Percentiles rank a stretch among this genome's conserved stretches.
phyloP scores from a whole-genome alignment of 164 flowering plant genomes.

The Tinospora cordifolia region DNA sequence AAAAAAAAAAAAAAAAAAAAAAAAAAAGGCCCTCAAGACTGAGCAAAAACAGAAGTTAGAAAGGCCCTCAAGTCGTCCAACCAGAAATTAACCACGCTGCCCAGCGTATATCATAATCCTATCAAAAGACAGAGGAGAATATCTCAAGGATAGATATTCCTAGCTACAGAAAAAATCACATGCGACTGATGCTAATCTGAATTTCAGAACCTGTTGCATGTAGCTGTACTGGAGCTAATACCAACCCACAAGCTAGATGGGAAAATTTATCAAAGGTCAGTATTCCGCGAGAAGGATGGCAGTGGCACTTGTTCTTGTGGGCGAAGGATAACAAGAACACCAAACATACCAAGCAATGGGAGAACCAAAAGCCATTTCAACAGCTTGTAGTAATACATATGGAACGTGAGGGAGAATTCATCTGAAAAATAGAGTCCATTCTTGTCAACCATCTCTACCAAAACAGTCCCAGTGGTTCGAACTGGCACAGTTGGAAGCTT shows the following conservation, averaged over 20 bases:
- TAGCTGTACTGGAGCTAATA: not conserved
- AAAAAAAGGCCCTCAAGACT: too few species aligned
- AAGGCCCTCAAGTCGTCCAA: too few species aligned
- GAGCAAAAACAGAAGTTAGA: too few species aligned
- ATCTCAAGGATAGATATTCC: too few species aligned
- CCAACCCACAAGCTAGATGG: not conserved
- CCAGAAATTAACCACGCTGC: too few species aligned
- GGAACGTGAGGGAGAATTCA: conserved; percentile 94
- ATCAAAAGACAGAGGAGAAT: too few species aligned
- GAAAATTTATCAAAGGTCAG: conserved; percentile 40
- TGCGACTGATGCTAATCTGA: not conserved
- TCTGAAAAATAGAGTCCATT: conserved; percentile 83
- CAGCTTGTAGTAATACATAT: conserved; percentile 83
- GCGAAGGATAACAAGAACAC: conserved; percentile 77
- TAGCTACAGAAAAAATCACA: not conserved
- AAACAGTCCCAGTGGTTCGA: conserved; percentile 84
- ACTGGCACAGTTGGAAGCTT: conserved; percentile 83
- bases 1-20: too few species aligned
- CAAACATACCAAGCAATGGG: conserved; percentile 98
- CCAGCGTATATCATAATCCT: too few species aligned
- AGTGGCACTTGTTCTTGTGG: conserved; percentile 87
- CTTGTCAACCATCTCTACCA: conserved; percentile 93
- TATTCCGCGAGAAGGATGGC: conserved; percentile 95
- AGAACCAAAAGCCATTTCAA: conserved; percentile 94
- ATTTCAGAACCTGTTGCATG: not conserved